Conservation (phyloP, 352 stramenopile species). For the Pythium insidiosum region DNA sequence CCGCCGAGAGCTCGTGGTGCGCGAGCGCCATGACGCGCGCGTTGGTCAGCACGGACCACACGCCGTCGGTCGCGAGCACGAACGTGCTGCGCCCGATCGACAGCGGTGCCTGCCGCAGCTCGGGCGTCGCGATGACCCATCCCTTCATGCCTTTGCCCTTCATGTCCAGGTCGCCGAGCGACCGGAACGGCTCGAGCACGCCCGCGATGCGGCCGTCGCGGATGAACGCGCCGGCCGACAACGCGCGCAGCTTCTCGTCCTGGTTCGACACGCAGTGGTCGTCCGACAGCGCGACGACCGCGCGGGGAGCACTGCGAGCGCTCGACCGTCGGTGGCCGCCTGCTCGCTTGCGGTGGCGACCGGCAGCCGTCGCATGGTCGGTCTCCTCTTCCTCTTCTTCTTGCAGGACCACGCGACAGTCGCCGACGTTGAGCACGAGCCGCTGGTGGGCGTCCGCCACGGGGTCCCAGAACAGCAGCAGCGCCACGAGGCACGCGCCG, state of each 20-base stretch:
- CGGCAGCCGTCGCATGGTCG: background rate
- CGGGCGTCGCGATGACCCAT: slow-evolving; percentile 66
- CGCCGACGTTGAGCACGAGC: slow-evolving; percentile 65
- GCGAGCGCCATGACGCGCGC: slow-evolving; percentile 44
- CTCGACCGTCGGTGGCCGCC: slow-evolving; percentile 5
- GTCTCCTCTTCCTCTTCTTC: slow-evolving; percentile 16
- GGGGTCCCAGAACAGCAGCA: slow-evolving; percentile 41
- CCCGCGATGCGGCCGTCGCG: slow-evolving; percentile 66
- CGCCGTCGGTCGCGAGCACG: slow-evolving; percentile 64
- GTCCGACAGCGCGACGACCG: slow-evolving; percentile 25
- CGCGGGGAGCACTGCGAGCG: background rate
- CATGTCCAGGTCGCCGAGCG: slow-evolving; percentile 81
- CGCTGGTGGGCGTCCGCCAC: slow-evolving; percentile 24
- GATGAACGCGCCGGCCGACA: slow-evolving; percentile 55
- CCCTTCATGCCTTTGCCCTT: slow-evolving; percentile 62
- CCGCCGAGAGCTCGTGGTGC: slow-evolving; percentile 23
- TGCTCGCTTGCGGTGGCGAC: too few relatives aligned
- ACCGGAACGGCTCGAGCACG: slow-evolving; percentile 73
- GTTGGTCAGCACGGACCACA: slow-evolving; percentile 64
- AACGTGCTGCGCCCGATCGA: slow-evolving; percentile 34
- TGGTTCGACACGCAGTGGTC: slow-evolving; percentile 70
- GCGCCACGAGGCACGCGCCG: slow-evolving; percentile 52
- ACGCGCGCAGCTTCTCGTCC: slow-evolving; percentile 49
- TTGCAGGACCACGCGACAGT: slow-evolving; percentile 55
- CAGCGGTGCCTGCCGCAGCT: slow-evolving; percentile 44